Base-by-base conservation (phyloP, 2,329 filamentous ascomycete species). In the Talaromyces sp. region DNA sequence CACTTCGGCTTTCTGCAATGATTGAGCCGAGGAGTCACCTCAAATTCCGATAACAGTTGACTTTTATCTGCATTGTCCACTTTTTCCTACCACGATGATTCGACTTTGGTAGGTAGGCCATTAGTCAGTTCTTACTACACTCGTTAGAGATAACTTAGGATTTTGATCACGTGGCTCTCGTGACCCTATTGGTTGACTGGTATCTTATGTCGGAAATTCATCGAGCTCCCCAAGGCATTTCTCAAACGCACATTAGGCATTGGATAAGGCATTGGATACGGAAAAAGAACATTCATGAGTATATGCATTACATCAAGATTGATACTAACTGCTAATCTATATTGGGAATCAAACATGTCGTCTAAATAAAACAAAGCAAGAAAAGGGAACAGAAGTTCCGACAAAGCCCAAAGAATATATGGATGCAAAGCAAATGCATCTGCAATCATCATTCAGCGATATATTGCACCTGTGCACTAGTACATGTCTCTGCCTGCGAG, bases 381-480 rank as follows among this genome's bases (percentile, higher is more conserved):
- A 56, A 16, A 62, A 50, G 35, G 10, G 19, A 31, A 56, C 35
- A 49, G 16, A 57, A 14, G 37, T 27, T 24, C 16, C 37, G 16
- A 49, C 22, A 56, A 11, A 27, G 19, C 45, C 27, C 7, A 31
- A 41, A 47, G 41, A 37, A 63, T 35, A 47, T 31, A 63, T 33
- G 31, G 37, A 63, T 57, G 22, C 60, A 45, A 31, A 52, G 49
- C 27, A 52, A 43, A 27, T 27, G 37, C 56, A 45, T 33, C 56
- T 59, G 37, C 35, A 59, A 62, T 37, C 50, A 57, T 63, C 61
- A 57, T 22, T 41, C 50, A 57, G 49, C 49, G 61, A 57, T 56
- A 63, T 13, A 56, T 45, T 56, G 49, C 47, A 54, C 39, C 35
- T 52, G 45, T 56, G 49, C 49, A 63, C 47, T 43, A 62, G 50